Evolutionary conservation across 306 rosid genomes (phyloP).

Genomic region (cucumber (Cucumis sativus)): DNA sequence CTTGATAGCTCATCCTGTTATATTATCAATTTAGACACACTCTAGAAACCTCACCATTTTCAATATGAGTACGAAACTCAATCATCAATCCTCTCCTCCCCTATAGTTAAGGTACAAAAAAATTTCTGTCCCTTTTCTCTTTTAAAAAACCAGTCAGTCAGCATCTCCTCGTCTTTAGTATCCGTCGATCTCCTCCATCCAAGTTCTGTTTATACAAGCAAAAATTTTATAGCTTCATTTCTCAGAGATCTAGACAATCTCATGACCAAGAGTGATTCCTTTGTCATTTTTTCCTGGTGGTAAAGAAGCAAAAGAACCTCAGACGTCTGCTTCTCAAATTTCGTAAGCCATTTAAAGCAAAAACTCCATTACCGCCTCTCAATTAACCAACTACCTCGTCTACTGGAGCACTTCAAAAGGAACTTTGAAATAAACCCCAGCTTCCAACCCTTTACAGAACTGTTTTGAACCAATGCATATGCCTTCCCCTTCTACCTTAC

Average conservation of each 20-base stretch:
- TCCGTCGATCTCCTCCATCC: background rate
- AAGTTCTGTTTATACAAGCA: background rate
- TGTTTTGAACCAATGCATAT: background rate
- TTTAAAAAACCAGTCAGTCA: background rate
- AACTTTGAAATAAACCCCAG: background rate
- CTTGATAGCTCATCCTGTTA: background rate
- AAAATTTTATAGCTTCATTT: background rate
- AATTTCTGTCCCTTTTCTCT: background rate
- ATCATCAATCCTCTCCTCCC: background rate
- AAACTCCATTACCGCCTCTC: background rate
- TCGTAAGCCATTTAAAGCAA: background rate
- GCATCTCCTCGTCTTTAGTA: background rate
- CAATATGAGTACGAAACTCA: background rate
- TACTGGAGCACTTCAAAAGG: no score
- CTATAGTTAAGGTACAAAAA: background rate
- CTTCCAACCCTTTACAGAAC: background rate
- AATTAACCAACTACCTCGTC: background rate
- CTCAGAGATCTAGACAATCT: background rate
- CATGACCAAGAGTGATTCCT: background rate
- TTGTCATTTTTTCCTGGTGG: background rate
- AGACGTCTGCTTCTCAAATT: background rate
- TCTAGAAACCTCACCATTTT: background rate
- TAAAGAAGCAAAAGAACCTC: background rate
- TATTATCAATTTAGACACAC: background rate
- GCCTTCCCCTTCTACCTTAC: background rate